phyloP scores from a whole-genome alignment of 1,284 basidiomycete genomes.

The Earliella scabrosa region DNA sequence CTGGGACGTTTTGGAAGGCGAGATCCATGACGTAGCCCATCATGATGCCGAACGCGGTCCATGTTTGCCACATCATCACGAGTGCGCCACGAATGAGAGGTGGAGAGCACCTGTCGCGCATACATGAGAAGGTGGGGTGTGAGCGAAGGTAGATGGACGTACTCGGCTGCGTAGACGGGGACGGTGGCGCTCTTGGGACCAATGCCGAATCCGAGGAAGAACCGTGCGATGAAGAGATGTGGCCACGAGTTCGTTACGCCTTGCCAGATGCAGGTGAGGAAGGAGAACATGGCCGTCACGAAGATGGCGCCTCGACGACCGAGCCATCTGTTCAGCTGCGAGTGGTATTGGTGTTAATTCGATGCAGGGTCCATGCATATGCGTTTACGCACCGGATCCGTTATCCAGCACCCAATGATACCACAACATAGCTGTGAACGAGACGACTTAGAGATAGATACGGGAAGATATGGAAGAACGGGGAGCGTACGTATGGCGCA shows the following conservation, averaged over 20 bases:
- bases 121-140: too few species aligned
- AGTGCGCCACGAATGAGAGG: constrained; percentile 76
- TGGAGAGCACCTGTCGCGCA: constrained; percentile 49
- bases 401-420: constrained; percentile 70
- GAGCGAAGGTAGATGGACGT: background rate
- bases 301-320: constrained; percentile 82
- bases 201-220: constrained; percentile 73
- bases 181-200: constrained; percentile 71
- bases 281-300: constrained; percentile 64
- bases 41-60: constrained; percentile 80
- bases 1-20: constrained; percentile 56
- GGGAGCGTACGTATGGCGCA: constrained; percentile 64
- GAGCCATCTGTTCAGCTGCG: constrained; percentile 58
- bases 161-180: constrained; percentile 69
- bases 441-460: background rate
- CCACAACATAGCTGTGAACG: constrained; percentile 52
- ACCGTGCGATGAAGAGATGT: constrained; percentile 71
- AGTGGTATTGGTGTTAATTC: background rate
- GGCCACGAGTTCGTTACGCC: constrained; percentile 73
- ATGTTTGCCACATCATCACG: constrained; percentile 80
- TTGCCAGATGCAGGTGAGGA: constrained; percentile 73
- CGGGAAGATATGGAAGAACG: background rate
- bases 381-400: constrained; percentile 53
- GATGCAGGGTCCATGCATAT: background rate
- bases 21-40: constrained; percentile 61